A percentile compares a stretch with the other conserved stretches of the same genome.
phyloP scores from a whole-genome alignment of 306 rosid species.

The Glycine latifolia region DNA sequence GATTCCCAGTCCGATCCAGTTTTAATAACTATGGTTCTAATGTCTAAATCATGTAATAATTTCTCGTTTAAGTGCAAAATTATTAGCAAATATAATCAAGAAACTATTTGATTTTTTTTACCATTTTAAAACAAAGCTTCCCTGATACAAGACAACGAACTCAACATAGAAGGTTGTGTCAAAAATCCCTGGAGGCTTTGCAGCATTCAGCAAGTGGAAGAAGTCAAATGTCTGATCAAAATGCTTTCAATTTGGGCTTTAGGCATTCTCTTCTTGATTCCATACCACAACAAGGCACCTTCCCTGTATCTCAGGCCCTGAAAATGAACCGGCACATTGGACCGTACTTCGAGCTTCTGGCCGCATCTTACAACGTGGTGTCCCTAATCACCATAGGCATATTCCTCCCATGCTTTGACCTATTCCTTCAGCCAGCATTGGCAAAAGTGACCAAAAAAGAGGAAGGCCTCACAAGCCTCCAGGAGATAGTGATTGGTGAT shows the following conservation, averaged over 20 bases:
- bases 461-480: constrained; percentile 39
- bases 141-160: constrained; percentile 46
- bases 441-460: constrained; percentile 28
- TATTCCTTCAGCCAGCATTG: not conserved
- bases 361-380: constrained; percentile 17
- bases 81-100: not conserved
- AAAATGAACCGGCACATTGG: constrained; percentile 37
- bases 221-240: constrained; percentile 45
- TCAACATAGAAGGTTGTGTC: constrained; percentile 40
- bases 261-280: constrained; percentile 38
- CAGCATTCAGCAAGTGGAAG: constrained; percentile 64
- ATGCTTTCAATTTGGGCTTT: constrained; percentile 56
- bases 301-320: constrained; percentile 49
- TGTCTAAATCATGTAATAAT: not conserved
- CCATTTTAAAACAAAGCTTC: constrained; percentile 67
- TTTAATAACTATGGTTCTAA: too few relatives aligned
- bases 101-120: constrained; percentile 25
- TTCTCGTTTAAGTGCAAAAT: not conserved
- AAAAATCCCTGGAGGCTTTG: constrained; percentile 54
- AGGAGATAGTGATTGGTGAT: constrained; percentile 38
- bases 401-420: constrained; percentile 38
- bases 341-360: constrained; percentile 3
- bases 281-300: constrained; percentile 46
- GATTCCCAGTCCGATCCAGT: too few relatives aligned
- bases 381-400: constrained; percentile 34